These are phyloP conservation scores for Cyclotella baltica DNA, from an alignment of 108 stramenopile genomes.

Conservation along the genomic window DNA sequence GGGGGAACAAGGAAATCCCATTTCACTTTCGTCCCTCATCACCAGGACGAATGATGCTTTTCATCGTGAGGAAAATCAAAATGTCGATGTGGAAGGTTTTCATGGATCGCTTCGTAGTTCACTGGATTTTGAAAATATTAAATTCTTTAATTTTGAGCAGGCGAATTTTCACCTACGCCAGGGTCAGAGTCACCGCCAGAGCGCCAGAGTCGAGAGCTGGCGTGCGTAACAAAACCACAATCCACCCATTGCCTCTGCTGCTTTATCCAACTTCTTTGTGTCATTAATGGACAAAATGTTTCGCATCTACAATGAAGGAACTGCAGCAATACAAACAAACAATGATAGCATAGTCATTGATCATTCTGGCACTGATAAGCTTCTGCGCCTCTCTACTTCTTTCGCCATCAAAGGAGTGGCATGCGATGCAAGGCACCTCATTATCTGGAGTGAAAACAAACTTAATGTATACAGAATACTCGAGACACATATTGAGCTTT, in stretches of 20 bases:
- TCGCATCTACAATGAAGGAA: slow-evolving; percentile 22
- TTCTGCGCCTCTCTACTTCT: neutral
- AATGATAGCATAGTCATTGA: slow-evolving; percentile 6
- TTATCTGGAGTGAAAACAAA: slow-evolving; percentile 11
- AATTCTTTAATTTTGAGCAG: too few relatives aligned
- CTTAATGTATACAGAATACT: slow-evolving; percentile 16
- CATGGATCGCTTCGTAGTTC: too few relatives aligned
- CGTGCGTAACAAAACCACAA: too few relatives aligned
- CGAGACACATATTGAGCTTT: neutral
- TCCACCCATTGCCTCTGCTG: too few relatives aligned
- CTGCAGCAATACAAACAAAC: slow-evolving; percentile 9
- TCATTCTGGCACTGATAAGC: slow-evolving; percentile 6
- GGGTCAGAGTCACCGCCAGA: too few relatives aligned
- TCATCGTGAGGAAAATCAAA: neutral
- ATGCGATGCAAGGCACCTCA: slow-evolving; percentile 6
- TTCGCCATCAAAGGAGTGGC: slow-evolving; percentile 16
- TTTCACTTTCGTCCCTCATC: neutral
- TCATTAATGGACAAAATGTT: too few relatives aligned
- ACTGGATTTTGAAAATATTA: too few relatives aligned
- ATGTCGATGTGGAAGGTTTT: too few relatives aligned
- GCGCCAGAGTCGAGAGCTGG: too few relatives aligned
- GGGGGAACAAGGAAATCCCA: slow-evolving; percentile 13
- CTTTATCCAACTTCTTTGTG: too few relatives aligned
- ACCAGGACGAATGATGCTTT: too few relatives aligned
- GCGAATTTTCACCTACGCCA: too few relatives aligned